A percentile compares a stretch with the other conserved stretches of the same genome.
Conservation (phyloP, 2,329 filamentous ascomycete species). For the Zalaria sp. region DNA sequence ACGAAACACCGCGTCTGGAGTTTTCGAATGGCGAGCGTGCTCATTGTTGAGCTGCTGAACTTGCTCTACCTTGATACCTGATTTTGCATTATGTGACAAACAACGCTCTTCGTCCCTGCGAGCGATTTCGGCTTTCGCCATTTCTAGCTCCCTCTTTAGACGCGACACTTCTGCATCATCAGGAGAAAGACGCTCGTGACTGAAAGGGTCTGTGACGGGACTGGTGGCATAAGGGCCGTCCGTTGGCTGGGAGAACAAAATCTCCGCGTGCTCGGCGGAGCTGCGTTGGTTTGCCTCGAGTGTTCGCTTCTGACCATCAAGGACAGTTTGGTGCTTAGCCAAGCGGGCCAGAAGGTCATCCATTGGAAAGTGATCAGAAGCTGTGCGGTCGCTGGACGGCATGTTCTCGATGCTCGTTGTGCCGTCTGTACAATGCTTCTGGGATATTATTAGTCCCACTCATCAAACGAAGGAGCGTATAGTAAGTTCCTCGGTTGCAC, state of each 20-base stretch:
- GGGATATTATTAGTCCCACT: no score
- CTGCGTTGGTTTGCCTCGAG: slow-evolving; percentile 24
- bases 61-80: no score
- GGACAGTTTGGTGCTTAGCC: slow-evolving; percentile 52
- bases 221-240: slow-evolving; percentile 15
- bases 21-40: no score
- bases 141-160: slow-evolving; percentile 56
- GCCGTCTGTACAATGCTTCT: no score
- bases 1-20: neutral
- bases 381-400: neutral
- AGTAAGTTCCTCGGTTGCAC: no score
- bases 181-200: slow-evolving; percentile 12
- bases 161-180: slow-evolving; percentile 48
- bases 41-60: no score
- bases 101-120: slow-evolving; percentile 58
- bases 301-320: slow-evolving; percentile 45
- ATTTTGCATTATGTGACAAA: slow-evolving; percentile 36
- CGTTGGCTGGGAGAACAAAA: slow-evolving; percentile 10
- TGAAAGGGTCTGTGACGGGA: slow-evolving; percentile 10
- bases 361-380: slow-evolving; percentile 31
- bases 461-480: no score
- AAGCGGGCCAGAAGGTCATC: slow-evolving; percentile 62
- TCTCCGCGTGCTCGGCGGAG: slow-evolving; percentile 12
- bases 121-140: slow-evolving; percentile 55
- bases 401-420: neutral